Base-by-base conservation (phyloP, 169 alveolate genomes). In the Plasmodium fragile region DNA sequence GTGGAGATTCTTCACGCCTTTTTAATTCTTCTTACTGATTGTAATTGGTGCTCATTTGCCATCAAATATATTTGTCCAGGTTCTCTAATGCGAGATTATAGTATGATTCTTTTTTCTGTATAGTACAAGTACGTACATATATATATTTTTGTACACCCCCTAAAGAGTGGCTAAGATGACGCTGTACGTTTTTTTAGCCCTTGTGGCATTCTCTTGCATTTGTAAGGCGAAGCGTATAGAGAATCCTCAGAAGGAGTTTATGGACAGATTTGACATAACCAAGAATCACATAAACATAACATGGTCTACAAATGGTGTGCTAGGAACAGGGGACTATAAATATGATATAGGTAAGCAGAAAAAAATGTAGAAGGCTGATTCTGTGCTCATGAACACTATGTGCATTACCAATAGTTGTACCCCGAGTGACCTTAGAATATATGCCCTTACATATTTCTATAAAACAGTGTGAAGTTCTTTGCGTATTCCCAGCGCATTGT, bases 181-280 rank as follows among this genome's bases (percentile, higher is more conserved):
- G 81, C n/a, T 73, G 30, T 84, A 16, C 41, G 5, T 43, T 0
- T 28, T 28, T 22, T 69, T 70, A 52, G 81, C 65, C 6, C 69
- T 84, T 84, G 41, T 73, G 69, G 18, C 78, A 8, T 84, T 18
- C 22, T n/a, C 49, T 22, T 87, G 78, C 25, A 39, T 78, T 77
- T 22, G 52, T 25, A 41, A 18, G 30, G 72, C 81, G 10, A 13
- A 18, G 70, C 73, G n/a, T 28, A 55, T 77, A 39, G 52, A 18
- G 25, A 87, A 87, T 71, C 90, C 93, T 8, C 93, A 87, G 81
- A 72, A 87, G 70, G 93, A 41, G 30, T 87, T 87, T 78, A 78
- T 87, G 93, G 93, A 87, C 71, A 87, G 93, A 41, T 87, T 78
- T 87, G 71, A 87, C 49, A 77, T 78, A 77, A 28, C 39, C n/a